A percentile compares a stretch with the other conserved stretches of the same genome.
Conservation (phyloP, 768 basidiomycete species). For the Agaricus sinodeliciosus region DNA sequence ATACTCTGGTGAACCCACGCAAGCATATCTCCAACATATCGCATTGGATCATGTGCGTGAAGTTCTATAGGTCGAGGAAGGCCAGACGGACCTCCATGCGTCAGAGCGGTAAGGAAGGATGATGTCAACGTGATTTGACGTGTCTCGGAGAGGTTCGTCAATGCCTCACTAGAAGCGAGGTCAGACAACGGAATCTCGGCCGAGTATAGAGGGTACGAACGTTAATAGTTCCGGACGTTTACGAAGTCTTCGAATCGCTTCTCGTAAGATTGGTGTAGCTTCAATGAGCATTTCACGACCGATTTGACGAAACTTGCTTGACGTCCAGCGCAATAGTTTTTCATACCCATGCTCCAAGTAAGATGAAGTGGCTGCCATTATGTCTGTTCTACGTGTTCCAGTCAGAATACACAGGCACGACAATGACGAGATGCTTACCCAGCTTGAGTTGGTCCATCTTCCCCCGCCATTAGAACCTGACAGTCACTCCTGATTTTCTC, state of each 20-base stretch:
- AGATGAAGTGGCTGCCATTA: slow-evolving; percentile 76
- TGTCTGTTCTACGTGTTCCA: slow-evolving; percentile 57
- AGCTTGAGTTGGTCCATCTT: slow-evolving; percentile 69
- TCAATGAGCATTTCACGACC: slow-evolving; percentile 72
- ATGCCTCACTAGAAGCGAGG: slow-evolving; percentile 47
- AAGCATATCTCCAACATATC: slow-evolving; percentile 97
- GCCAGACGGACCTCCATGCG: slow-evolving; percentile 79
- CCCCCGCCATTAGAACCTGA: slow-evolving; percentile 78
- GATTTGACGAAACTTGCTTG: slow-evolving; percentile 77
- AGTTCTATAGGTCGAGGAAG: slow-evolving; percentile 91
- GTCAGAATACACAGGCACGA: background rate
- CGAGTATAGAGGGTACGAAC: slow-evolving; percentile 31
- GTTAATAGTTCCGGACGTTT: slow-evolving; percentile 72
- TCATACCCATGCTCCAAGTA: slow-evolving; percentile 87
- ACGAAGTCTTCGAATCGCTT: slow-evolving; percentile 69
- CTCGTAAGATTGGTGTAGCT: slow-evolving; percentile 55
- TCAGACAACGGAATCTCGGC: background rate
- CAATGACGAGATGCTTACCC: slow-evolving; percentile 42
- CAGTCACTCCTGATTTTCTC: slow-evolving; percentile 81
- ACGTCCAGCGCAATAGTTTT: slow-evolving; percentile 82
- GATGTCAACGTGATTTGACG: slow-evolving; percentile 75
- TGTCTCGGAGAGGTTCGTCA: slow-evolving; percentile 70
- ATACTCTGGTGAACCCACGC: slow-evolving; percentile 98
- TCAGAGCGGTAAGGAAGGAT: slow-evolving; percentile 83
- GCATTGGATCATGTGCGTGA: slow-evolving; percentile 94